Conservation (phyloP, 1,284 basidiomycete genomes). For the Uromyces viciae-fabae region DNA sequence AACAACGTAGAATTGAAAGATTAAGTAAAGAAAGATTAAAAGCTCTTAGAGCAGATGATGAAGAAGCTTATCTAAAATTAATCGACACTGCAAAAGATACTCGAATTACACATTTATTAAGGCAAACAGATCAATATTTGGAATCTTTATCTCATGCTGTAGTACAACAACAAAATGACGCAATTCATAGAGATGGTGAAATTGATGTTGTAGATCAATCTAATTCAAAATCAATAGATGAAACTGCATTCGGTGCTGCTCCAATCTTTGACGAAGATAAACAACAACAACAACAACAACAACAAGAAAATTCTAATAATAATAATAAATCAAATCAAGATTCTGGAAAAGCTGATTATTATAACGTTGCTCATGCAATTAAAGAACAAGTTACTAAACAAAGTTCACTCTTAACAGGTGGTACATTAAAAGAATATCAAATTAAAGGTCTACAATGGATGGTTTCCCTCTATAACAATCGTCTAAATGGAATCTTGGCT, state of each 20-base stretch:
- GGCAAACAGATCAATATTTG: slow-evolving; percentile 91
- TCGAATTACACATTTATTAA: slow-evolving; percentile 90
- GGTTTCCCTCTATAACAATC: slow-evolving; percentile 85
- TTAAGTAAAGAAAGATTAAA: slow-evolving; percentile 97
- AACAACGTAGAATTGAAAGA: slow-evolving; percentile 73
- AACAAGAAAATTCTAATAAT: slow-evolving; percentile 56
- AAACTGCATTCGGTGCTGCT: slow-evolving; percentile 52
- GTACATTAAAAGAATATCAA: slow-evolving; percentile 71
- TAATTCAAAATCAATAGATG: slow-evolving; percentile 48
- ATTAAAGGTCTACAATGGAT: slow-evolving; percentile 95
- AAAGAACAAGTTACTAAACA: slow-evolving; percentile 83
- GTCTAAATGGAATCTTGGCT: slow-evolving; percentile 81
- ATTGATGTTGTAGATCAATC: slow-evolving; percentile 20
- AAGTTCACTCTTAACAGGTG: slow-evolving; percentile 74
- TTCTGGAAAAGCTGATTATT: slow-evolving; percentile 80
- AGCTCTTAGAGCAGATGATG: slow-evolving; percentile 95
- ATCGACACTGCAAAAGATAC: slow-evolving; percentile 99
- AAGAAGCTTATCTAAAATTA: slow-evolving; percentile 98
- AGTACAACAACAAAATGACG: slow-evolving; percentile 84
- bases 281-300: too few relatives aligned
- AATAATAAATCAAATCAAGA: slow-evolving; percentile 57
- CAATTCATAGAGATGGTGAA: slow-evolving; percentile 57
- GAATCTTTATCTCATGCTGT: slow-evolving; percentile 94
- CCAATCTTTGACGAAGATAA: slow-evolving; percentile 59
- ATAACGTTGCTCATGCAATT: slow-evolving; percentile 89